These are phyloP conservation scores for Toxoplasma gondii DNA, from an alignment of 169 alveolate species.

Conservation along the genomic window DNA sequence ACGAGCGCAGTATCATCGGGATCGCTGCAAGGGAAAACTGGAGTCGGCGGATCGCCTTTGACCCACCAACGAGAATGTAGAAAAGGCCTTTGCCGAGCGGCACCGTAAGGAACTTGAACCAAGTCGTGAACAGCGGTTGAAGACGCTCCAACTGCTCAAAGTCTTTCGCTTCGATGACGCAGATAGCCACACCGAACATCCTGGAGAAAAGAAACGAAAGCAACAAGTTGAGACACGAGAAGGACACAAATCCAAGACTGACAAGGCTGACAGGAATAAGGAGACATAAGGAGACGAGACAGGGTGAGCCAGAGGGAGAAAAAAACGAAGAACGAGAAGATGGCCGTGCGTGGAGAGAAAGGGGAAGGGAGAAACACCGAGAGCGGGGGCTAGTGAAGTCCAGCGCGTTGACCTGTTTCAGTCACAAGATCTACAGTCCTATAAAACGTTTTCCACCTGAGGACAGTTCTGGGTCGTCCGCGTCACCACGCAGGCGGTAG, in stretches of 20 bases:
- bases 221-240: not conserved
- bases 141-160: constrained; percentile 52
- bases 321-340: not conserved
- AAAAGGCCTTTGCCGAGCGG: constrained; percentile 70
- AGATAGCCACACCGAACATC: constrained; percentile 58
- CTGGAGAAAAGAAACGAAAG: constrained; percentile 11
- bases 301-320: not conserved
- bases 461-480: too few species aligned
- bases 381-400: too few species aligned
- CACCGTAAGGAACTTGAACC: constrained; percentile 68
- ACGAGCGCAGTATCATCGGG: too few species aligned
- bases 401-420: too few species aligned
- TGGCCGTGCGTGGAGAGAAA: not conserved
- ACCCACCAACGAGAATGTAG: constrained; percentile 60
- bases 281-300: not conserved
- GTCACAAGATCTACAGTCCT: not conserved
- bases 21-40: too few species aligned
- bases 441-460: not conserved
- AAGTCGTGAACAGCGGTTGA: constrained; percentile 51
- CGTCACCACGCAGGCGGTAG: too few species aligned
- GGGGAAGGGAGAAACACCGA: not conserved
- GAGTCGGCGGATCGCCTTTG: not conserved
- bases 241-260: not conserved
- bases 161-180: constrained; percentile 65
- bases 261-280: not conserved